phyloP scores from a whole-genome alignment of 305 asterid species.

The Withania somnifera region DNA sequence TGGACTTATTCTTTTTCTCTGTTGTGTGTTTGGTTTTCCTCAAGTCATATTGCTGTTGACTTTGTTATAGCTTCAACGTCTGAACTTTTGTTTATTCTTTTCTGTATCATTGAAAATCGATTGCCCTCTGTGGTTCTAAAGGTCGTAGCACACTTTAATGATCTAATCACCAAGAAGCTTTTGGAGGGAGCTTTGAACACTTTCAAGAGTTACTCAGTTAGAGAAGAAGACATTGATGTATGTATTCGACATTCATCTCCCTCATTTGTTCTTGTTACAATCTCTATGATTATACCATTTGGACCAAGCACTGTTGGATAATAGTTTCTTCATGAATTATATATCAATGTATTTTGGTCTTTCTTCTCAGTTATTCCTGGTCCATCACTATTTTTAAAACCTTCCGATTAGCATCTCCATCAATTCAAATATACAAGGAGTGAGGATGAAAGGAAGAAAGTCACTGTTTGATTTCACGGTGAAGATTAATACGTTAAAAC shows the following conservation, averaged over 20 bases:
- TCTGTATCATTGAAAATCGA: not conserved
- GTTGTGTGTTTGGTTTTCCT: not conserved
- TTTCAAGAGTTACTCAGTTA: slow-evolving; percentile 68
- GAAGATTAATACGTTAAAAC: not conserved
- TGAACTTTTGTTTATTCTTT: not conserved
- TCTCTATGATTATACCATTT: not conserved
- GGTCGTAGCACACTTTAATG: slow-evolving; percentile 97
- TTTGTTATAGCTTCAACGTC: not conserved
- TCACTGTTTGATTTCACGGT: not conserved
- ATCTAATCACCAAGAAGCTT: slow-evolving; percentile 67
- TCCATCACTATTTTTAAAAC: not conserved
- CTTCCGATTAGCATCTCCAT: not conserved
- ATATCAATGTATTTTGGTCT: not conserved
- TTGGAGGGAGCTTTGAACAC: slow-evolving; percentile 92
- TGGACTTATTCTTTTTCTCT: not conserved
- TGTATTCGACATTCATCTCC: slow-evolving; percentile 13
- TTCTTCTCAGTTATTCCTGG: not conserved
- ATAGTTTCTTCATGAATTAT: not conserved
- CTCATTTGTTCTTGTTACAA: not conserved
- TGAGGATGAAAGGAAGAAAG: not conserved
- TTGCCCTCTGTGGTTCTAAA: slow-evolving; percentile 19
- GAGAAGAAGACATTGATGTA: slow-evolving; percentile 83
- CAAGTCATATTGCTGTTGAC: not conserved
- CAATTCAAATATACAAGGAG: not conserved
- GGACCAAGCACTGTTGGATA: not conserved